Conservation (phyloP, 306 rosid species). For the Rosa multiflora region DNA sequence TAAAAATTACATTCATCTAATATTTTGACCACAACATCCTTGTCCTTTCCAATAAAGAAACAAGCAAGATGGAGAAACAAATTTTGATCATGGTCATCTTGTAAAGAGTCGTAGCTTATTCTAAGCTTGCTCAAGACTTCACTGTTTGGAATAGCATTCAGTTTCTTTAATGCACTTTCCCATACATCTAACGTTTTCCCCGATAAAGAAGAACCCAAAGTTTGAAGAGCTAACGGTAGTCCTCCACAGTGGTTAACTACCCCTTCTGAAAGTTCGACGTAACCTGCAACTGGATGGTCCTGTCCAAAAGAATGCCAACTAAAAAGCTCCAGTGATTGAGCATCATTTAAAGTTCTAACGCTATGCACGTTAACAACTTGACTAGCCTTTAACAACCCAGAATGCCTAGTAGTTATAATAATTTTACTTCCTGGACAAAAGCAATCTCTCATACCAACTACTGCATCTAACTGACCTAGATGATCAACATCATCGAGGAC, state of each 20-base stretch:
- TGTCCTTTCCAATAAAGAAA: not conserved
- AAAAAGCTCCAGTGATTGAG: not conserved
- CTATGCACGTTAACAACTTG: not conserved
- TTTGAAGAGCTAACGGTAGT: not conserved
- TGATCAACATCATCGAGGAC: not conserved
- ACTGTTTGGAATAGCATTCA: not conserved
- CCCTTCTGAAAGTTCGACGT: not conserved
- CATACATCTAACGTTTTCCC: not conserved
- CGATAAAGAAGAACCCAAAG: not conserved
- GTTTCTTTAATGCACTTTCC: not conserved
- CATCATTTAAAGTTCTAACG: not conserved
- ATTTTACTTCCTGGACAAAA: slow-evolving; percentile 3
- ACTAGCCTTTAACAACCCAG: not conserved
- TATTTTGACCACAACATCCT: not conserved
- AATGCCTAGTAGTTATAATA: not conserved
- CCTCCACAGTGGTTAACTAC: not conserved
- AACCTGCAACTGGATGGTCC: not conserved
- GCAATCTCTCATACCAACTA: not conserved
- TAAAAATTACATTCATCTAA: not conserved
- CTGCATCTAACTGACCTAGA: not conserved
- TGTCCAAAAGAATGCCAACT: not conserved
- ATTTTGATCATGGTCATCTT: not conserved
- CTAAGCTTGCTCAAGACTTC: not conserved
- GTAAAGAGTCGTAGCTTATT: not conserved
- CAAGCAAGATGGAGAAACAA: slow-evolving; percentile 10